These are phyloP conservation scores for Singerocomus inundabilis DNA, from an alignment of 1,284 basidiomycete genomes.

Conservation along the genomic window DNA sequence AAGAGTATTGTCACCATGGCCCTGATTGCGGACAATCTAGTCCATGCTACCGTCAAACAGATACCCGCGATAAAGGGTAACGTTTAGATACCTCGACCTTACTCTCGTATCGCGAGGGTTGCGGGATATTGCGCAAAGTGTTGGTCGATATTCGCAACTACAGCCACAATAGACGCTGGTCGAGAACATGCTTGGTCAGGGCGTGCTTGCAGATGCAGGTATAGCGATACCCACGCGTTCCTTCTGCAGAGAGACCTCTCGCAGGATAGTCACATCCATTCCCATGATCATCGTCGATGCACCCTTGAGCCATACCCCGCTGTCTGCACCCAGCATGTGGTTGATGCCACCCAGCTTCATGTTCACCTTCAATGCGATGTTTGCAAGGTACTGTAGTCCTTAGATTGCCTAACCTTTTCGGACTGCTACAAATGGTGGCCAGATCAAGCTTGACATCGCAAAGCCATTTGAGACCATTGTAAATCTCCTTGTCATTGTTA, in stretches of 20 bases:
- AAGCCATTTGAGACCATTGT: slow-evolving; percentile 68
- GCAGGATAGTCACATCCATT: slow-evolving; percentile 81
- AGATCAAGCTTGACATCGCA: slow-evolving; percentile 66
- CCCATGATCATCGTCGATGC: slow-evolving; percentile 75
- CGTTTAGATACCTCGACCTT: slow-evolving; percentile 59
- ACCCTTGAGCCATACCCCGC: slow-evolving; percentile 54
- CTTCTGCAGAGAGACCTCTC: slow-evolving; percentile 46
- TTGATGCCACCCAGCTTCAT: slow-evolving; percentile 80
- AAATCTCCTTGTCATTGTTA: slow-evolving; percentile 64
- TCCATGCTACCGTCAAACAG: background rate
- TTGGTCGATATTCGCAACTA: slow-evolving; percentile 69
- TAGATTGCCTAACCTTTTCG: slow-evolving; percentile 52
- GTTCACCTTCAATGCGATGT: slow-evolving; percentile 54
- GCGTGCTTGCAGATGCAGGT: background rate
- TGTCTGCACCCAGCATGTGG: slow-evolving; percentile 54
- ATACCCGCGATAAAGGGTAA: background rate
- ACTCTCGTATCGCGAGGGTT: slow-evolving; percentile 59
- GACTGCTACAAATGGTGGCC: slow-evolving; percentile 66
- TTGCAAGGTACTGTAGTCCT: slow-evolving; percentile 38
- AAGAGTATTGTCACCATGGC: slow-evolving; percentile 37
- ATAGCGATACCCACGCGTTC: slow-evolving; percentile 42
- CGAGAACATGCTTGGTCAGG: background rate
- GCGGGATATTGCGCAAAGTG: slow-evolving; percentile 71
- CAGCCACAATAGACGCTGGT: slow-evolving; percentile 66
- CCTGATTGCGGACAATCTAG: slow-evolving; percentile 60